Conservation (phyloP, 2,329 filamentous ascomycete species). For the Acrodontium crateriforme region DNA sequence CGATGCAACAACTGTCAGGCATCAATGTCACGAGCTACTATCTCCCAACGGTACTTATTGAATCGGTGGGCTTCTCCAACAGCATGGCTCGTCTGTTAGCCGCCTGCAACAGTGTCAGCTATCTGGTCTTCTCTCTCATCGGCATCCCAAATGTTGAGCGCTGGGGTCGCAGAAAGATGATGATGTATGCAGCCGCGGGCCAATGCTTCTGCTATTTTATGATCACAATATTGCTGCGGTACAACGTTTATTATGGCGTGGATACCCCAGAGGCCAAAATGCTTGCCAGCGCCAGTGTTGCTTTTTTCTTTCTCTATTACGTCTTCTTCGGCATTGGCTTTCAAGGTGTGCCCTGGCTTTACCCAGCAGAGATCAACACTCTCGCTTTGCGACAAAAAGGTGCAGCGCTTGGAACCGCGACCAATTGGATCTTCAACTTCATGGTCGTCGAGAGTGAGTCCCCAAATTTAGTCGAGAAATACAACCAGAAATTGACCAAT, state of each 20-base stretch:
- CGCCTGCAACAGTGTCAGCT: slow-evolving; percentile 39
- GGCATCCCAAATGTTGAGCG: slow-evolving; percentile 36
- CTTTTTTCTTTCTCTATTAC: slow-evolving; percentile 42
- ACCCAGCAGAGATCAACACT: slow-evolving; percentile 37
- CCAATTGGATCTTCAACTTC: slow-evolving; percentile 38
- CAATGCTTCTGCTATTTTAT: slow-evolving; percentile 39
- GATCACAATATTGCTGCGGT: slow-evolving; percentile 38
- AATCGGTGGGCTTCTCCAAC: slow-evolving; percentile 41
- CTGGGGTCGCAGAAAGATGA: slow-evolving; percentile 44
- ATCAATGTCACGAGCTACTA: slow-evolving; percentile 35
- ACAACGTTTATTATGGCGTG: slow-evolving; percentile 21
- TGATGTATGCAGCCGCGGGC: slow-evolving; percentile 42
- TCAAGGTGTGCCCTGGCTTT: slow-evolving; percentile 28
- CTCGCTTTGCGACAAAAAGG: slow-evolving; percentile 37
- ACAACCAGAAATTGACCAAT: slow-evolving; percentile 28
- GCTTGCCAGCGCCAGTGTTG: slow-evolving; percentile 21
- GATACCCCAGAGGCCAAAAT: slow-evolving; percentile 8
- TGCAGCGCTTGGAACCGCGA: slow-evolving; percentile 35
- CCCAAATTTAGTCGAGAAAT: slow-evolving; percentile 27
- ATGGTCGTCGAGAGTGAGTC: not conserved
- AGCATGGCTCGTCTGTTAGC: slow-evolving; percentile 41
- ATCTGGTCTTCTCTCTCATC: slow-evolving; percentile 34
- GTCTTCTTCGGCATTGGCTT: slow-evolving; percentile 34
- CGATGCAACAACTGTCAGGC: slow-evolving; percentile 36
- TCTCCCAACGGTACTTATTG: slow-evolving; percentile 45